Percentiles rank a stretch among this genome's conserved stretches.
Evolutionary conservation across 495 filamentous ascomycete species (phyloP).

Genomic region (Aspergillus indologenus): DNA sequence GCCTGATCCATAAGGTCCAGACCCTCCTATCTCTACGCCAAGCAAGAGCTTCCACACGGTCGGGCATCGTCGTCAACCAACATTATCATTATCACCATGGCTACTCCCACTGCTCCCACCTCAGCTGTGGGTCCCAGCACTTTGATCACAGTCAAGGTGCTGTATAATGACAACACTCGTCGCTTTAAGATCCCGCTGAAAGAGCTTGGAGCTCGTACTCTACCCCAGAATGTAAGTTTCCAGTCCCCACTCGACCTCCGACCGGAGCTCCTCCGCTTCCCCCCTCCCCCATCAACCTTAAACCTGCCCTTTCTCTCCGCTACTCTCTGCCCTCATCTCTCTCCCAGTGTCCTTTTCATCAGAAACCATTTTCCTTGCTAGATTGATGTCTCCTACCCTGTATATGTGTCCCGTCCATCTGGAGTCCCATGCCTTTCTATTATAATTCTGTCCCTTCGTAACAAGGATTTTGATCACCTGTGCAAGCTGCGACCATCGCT

Average conservation of each 20-base stretch:
- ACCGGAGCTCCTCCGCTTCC: conserved; percentile 26
- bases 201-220: conserved; percentile 71
- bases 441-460: background rate
- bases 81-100: conserved; percentile 25
- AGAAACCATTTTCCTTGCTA: background rate
- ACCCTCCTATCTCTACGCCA: conserved; percentile 6
- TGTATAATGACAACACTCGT: conserved; percentile 65
- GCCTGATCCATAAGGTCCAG: background rate
- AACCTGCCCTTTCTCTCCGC: background rate
- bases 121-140: conserved; percentile 61
- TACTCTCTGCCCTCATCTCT: background rate
- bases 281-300: conserved; percentile 21
- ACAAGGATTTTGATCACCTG: background rate
- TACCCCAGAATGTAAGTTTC: conserved; percentile 78
- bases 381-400: background rate
- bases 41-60: conserved; percentile 1
- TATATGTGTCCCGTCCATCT: too few species aligned
- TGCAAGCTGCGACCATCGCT: background rate
- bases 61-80: background rate
- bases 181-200: conserved; percentile 87
- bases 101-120: conserved; percentile 28
- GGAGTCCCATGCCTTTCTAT: background rate
- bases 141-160: conserved; percentile 81
- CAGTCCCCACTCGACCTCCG: conserved; percentile 39
- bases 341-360: background rate